These are phyloP conservation scores for Kwoniella mangroviensis DNA, from an alignment of 768 basidiomycete species.

Conservation along the genomic window DNA sequence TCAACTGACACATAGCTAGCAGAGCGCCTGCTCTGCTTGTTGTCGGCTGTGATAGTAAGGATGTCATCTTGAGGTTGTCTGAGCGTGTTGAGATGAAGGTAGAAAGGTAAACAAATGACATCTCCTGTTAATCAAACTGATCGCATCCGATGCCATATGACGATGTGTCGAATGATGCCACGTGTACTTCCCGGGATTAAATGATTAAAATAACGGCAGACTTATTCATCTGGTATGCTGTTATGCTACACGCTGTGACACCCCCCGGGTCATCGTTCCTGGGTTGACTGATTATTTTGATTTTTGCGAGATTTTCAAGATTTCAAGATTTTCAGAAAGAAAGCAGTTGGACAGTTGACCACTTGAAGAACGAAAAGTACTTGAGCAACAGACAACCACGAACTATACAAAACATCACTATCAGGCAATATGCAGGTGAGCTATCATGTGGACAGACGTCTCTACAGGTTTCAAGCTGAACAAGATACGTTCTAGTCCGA, in stretches of 20 bases:
- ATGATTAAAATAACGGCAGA: slow-evolving; percentile 16
- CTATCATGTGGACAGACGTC: not conserved
- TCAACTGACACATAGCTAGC: slow-evolving; percentile 34
- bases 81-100: not conserved
- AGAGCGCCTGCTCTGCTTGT: slow-evolving; percentile 44
- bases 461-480: not conserved
- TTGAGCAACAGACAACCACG: too few relatives aligned
- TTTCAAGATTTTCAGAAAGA: slow-evolving; percentile 12
- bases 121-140: not conserved
- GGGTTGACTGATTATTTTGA: slow-evolving; percentile 17
- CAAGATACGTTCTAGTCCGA: slow-evolving; percentile 62
- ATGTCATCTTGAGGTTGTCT: slow-evolving; percentile 15
- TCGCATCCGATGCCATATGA: not conserved
- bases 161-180: not conserved
- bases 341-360: too few relatives aligned
- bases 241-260: too few relatives aligned
- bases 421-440: slow-evolving; percentile 50
- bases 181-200: slow-evolving; percentile 4
- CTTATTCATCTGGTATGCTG: too few relatives aligned
- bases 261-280: not conserved
- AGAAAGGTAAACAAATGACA: not conserved
- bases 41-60: slow-evolving; percentile 29
- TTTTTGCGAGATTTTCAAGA: not conserved
- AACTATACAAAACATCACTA: not conserved
- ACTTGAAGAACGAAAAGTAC: too few relatives aligned